Evolutionary conservation across 2,329 filamentous ascomycete species (phyloP).

Genomic region (Fusarium sp.): DNA sequence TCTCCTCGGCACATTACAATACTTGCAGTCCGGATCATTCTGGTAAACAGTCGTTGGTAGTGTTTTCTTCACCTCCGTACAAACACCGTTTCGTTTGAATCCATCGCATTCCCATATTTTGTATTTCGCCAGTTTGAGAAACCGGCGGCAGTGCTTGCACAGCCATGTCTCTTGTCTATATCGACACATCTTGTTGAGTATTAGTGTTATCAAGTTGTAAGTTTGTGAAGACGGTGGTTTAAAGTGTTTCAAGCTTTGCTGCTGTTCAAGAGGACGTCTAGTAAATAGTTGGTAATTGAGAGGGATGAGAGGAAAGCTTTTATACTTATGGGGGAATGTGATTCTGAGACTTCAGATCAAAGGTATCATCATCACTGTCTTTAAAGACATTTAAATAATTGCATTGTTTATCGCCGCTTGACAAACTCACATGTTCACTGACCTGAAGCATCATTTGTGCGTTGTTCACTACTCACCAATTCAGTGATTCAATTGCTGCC

Average conservation of each 20-base stretch:
- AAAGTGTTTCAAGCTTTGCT: rapidly evolving
- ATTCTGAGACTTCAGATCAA: background rate
- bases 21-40: background rate
- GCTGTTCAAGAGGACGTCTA: rapidly evolving
- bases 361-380: background rate
- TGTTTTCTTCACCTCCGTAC: background rate
- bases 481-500: background rate
- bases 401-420: background rate
- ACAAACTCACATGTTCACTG: background rate
- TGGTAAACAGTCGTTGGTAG: background rate
- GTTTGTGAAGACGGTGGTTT: background rate
- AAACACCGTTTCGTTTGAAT: background rate
- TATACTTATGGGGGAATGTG: background rate
- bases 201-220: too few relatives aligned
- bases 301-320: background rate
- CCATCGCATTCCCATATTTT: background rate
- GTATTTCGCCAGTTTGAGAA: background rate
- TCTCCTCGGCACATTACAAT: background rate
- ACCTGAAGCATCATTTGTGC: rapidly evolving
- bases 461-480: background rate
- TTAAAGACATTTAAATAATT: background rate
- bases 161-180: background rate
- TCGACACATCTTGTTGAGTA: background rate
- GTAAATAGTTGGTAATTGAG: rapidly evolving
- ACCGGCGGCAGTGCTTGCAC: background rate